Evolutionary conservation across 371 early-diverging fungal genomes (phyloP).

Genomic region (Mucor saturninus): DNA sequence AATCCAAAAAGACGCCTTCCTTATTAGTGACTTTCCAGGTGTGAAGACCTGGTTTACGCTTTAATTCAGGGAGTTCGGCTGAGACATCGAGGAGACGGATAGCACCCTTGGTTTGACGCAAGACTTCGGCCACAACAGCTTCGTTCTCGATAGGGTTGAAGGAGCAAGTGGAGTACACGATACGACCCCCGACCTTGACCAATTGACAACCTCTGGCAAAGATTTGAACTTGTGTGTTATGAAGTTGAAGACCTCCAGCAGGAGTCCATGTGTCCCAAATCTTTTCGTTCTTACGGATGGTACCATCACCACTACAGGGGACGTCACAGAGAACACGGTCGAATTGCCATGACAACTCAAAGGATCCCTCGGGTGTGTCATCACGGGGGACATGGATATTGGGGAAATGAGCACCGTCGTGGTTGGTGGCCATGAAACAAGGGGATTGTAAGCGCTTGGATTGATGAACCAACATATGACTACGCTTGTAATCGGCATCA

Average conservation of each 20-base stretch:
- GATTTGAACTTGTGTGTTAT: slow-evolving; percentile 88
- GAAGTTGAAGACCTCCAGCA: slow-evolving; percentile 79
- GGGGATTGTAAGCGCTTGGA: slow-evolving; percentile 91
- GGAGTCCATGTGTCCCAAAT: slow-evolving; percentile 92
- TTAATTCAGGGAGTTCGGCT: slow-evolving; percentile 71
- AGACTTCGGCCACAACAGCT: slow-evolving; percentile 90
- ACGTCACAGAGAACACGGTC: slow-evolving; percentile 98
- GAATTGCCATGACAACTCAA: slow-evolving; percentile 66
- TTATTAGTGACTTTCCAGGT: slow-evolving; percentile 88
- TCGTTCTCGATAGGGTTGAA: slow-evolving; percentile 98
- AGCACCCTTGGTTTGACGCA: slow-evolving; percentile 69
- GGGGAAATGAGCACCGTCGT: slow-evolving; percentile 95
- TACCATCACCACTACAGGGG: slow-evolving; percentile 99
- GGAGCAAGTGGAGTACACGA: slow-evolving; percentile 99
- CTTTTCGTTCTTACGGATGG: slow-evolving; percentile 94
- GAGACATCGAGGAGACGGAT: slow-evolving; percentile 87
- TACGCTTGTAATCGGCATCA: slow-evolving; percentile 92
- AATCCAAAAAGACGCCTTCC: slow-evolving; percentile 60
- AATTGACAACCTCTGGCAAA: slow-evolving; percentile 89
- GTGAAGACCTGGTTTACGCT: slow-evolving; percentile 77
- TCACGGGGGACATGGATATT: slow-evolving; percentile 56
- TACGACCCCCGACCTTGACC: slow-evolving; percentile 89
- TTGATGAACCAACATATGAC: slow-evolving; percentile 96
- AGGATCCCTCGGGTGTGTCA: slow-evolving; percentile 4
- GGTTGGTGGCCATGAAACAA: slow-evolving; percentile 94